Evolutionary conservation across 2,329 filamentous ascomycete species (phyloP).

Genomic region (Rhynchosporium agropyri): DNA sequence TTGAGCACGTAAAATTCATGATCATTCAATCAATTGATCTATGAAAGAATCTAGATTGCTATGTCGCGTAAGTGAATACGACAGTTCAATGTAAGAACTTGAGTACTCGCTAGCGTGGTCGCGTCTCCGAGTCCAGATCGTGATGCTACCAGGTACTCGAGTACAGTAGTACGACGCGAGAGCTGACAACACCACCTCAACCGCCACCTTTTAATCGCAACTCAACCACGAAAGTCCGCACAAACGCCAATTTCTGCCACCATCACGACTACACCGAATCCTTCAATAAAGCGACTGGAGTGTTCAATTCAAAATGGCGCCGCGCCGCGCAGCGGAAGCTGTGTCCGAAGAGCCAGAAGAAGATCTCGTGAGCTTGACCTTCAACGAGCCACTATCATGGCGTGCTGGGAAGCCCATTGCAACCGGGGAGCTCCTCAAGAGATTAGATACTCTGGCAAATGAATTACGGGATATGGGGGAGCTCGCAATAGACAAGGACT

Average conservation of each 20-base stretch:
- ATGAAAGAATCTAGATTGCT: too few species aligned
- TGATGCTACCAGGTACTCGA: not conserved
- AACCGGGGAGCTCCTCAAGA: slow-evolving; percentile 77
- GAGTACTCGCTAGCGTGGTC: slow-evolving; percentile 1
- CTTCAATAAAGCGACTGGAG: slow-evolving; percentile 31
- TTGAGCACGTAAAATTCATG: too few species aligned
- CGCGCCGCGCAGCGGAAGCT: slow-evolving; percentile 41
- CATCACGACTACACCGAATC: slow-evolving; percentile 4
- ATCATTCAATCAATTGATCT: too few species aligned
- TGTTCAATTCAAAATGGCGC: slow-evolving; percentile 38
- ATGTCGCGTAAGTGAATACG: too few species aligned
- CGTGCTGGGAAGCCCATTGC: slow-evolving; percentile 87
- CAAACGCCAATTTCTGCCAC: slow-evolving; percentile 13
- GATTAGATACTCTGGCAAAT: slow-evolving; percentile 77
- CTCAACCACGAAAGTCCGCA: not conserved
- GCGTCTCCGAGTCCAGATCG: slow-evolving; percentile 11
- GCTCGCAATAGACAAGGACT: slow-evolving; percentile 80
- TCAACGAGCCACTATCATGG: slow-evolving; percentile 88
- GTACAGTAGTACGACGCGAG: slow-evolving; percentile 13
- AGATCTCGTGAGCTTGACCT: slow-evolving; percentile 60
- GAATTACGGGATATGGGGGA: slow-evolving; percentile 88
- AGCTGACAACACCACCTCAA: slow-evolving; percentile 18
- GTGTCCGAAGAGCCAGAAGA: slow-evolving; percentile 40
- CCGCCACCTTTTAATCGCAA: slow-evolving; percentile 5
- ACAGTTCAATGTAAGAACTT: too few species aligned